Conservation (phyloP, 2,329 filamentous ascomycete species). For the Ophioceras dolichostomum region DNA sequence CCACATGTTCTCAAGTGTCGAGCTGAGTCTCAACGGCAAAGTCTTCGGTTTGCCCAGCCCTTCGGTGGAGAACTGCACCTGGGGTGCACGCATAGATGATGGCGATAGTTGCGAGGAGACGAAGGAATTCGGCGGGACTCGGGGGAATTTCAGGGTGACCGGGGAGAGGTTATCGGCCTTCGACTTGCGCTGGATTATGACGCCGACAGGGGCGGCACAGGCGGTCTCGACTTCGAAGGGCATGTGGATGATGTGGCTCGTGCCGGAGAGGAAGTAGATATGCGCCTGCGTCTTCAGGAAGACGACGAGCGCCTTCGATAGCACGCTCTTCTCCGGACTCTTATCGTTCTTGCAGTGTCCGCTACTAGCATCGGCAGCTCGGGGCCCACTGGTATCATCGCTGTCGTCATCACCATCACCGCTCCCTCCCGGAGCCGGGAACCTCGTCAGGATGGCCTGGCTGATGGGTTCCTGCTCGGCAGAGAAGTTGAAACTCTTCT, state of each 20-base stretch:
- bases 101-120: slow-evolving; percentile 54
- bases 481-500: slow-evolving; percentile 76
- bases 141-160: slow-evolving; percentile 42
- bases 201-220: slow-evolving; percentile 68
- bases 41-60: slow-evolving; percentile 42
- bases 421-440: slow-evolving; percentile 33
- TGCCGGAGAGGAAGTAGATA: slow-evolving; percentile 80
- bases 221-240: slow-evolving; percentile 89
- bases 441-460: slow-evolving; percentile 79
- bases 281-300: slow-evolving; percentile 89
- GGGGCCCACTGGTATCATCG: too few species aligned
- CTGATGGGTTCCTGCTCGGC: slow-evolving; percentile 75
- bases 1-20: slow-evolving; percentile 46
- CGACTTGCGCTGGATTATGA: slow-evolving; percentile 76
- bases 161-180: slow-evolving; percentile 35
- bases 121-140: slow-evolving; percentile 73
- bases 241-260: slow-evolving; percentile 80
- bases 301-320: slow-evolving; percentile 68
- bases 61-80: slow-evolving; percentile 44
- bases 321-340: slow-evolving; percentile 5
- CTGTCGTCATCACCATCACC: neutral
- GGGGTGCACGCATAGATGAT: slow-evolving; percentile 32
- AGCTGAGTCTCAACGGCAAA: slow-evolving; percentile 37
- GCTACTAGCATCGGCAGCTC: too few species aligned
- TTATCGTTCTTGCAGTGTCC: too few species aligned